A percentile compares a stretch with the other conserved stretches of the same genome.
phyloP scores from a whole-genome alignment of 352 stramenopile genomes.

The Phytophthora hibernalis region DNA sequence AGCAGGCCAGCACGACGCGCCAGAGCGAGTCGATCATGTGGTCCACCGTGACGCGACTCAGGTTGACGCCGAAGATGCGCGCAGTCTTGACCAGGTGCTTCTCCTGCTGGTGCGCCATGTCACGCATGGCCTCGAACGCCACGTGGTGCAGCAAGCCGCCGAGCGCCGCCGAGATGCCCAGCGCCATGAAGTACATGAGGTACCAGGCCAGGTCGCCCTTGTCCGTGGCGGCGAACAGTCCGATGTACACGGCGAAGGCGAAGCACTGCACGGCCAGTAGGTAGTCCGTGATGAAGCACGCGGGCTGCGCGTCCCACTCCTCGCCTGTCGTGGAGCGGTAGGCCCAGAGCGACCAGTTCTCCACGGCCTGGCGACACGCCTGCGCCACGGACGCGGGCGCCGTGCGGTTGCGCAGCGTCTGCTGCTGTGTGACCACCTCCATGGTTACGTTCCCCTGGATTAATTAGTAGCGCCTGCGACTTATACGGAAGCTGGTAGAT shows the following conservation, averaged over 20 bases:
- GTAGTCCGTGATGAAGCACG: slow-evolving; percentile 91
- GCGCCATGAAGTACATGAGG: slow-evolving; percentile 87
- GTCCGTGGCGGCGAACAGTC: slow-evolving; percentile 69
- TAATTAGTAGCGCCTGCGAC: neutral
- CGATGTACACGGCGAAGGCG: slow-evolving; percentile 78
- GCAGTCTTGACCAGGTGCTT: slow-evolving; percentile 70
- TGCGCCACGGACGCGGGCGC: slow-evolving; percentile 50
- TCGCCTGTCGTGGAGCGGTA: slow-evolving; percentile 80
- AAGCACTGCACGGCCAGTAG: slow-evolving; percentile 87
- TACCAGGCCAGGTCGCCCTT: slow-evolving; percentile 73
- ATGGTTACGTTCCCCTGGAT: slow-evolving; percentile 12
- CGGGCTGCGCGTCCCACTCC: slow-evolving; percentile 87
- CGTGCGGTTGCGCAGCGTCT: slow-evolving; percentile 33
- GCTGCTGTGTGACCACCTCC: slow-evolving; percentile 18
- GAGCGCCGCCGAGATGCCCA: slow-evolving; percentile 81
- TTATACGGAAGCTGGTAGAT: slow-evolving; percentile 9
- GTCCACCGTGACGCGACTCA: slow-evolving; percentile 78
- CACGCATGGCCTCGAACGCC: slow-evolving; percentile 77
- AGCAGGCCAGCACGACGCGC: slow-evolving; percentile 84
- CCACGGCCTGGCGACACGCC: slow-evolving; percentile 67
- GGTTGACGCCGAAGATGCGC: slow-evolving; percentile 74
- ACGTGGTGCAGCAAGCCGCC: slow-evolving; percentile 85
- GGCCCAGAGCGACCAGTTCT: slow-evolving; percentile 83
- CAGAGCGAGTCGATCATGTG: slow-evolving; percentile 76
- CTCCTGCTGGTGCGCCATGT: slow-evolving; percentile 78